These are phyloP conservation scores for Rhynchosporium agropyri DNA, from an alignment of 2,329 filamentous ascomycete species.

Conservation along the genomic window DNA sequence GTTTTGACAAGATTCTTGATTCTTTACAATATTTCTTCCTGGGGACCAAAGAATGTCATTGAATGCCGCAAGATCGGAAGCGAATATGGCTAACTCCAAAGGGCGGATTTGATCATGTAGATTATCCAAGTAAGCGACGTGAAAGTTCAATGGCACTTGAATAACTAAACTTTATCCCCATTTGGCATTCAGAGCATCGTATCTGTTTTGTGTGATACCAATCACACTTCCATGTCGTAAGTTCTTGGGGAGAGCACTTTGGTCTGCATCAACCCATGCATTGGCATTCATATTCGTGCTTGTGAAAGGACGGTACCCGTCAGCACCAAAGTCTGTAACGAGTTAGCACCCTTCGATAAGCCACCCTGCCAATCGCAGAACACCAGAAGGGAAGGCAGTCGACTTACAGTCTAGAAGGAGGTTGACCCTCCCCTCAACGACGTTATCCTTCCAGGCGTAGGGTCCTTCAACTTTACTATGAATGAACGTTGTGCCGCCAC, in stretches of 20 bases:
- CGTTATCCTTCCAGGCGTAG: conserved; percentile 50
- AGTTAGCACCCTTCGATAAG: not conserved
- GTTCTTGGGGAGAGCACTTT: conserved; percentile 49
- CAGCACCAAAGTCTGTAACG: conserved; percentile 44
- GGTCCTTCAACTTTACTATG: conserved; percentile 49
- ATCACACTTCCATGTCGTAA: conserved; percentile 56
- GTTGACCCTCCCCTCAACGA: conserved; percentile 46
- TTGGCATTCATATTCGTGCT: conserved; percentile 48
- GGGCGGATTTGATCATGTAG: too few species aligned
- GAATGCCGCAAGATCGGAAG: too few species aligned
- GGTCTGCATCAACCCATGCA: conserved; percentile 50
- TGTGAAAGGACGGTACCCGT: conserved; percentile 55
- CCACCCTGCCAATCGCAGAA: not conserved
- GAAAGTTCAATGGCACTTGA: not conserved
- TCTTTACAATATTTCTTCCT: too few species aligned
- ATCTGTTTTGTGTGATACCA: conserved; percentile 49
- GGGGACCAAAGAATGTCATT: too few species aligned
- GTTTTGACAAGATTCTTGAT: too few species aligned
- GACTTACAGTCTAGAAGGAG: conserved; percentile 50
- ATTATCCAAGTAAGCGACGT: not conserved
- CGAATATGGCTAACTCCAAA: too few species aligned
- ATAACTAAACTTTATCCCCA: conserved; percentile 39
- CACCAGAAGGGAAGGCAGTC: not conserved
- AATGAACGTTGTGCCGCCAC: conserved; percentile 48
- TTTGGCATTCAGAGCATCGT: conserved; percentile 46